A percentile compares a stretch with the other conserved stretches of the same genome.
phyloP scores from a whole-genome alignment of 129 eudicot genomes.

The Chrysanthemum seticuspe region DNA sequence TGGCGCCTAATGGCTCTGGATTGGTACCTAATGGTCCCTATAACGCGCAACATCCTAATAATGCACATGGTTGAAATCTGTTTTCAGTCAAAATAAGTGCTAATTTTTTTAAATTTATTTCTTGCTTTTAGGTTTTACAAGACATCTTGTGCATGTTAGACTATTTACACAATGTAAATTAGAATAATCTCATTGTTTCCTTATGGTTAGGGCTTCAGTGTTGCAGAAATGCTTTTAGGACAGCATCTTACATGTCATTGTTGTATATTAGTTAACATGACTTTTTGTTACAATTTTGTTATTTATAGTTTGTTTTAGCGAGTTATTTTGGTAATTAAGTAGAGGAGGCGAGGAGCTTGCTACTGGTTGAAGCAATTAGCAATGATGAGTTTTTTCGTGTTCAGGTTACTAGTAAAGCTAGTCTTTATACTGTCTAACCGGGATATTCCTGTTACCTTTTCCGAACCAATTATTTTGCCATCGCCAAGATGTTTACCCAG shows the following conservation, averaged over 20 bases:
- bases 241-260: neutral
- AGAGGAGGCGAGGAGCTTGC: no score
- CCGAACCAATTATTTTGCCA: no score
- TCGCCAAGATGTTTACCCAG: neutral
- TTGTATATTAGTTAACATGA: conserved; percentile 3
- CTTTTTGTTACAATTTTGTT: no score
- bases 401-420: no score
- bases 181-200: neutral
- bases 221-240: neutral
- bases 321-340: no score
- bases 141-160: neutral
- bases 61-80: conserved; percentile 31
- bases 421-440: no score
- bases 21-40: conserved; percentile 34
- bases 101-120: neutral
- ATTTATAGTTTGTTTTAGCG: no score
- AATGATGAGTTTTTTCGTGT: no score
- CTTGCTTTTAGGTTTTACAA: conserved; percentile 2
- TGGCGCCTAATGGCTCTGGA: neutral
- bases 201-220: neutral
- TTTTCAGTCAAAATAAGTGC: conserved; percentile 1
- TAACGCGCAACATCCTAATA: conserved; percentile 32
- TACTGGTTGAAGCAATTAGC: no score
- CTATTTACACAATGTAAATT: neutral
- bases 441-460: no score